Conservation (phyloP, 176 grass and related monocot genomes). For the Raddia guianensis region DNA sequence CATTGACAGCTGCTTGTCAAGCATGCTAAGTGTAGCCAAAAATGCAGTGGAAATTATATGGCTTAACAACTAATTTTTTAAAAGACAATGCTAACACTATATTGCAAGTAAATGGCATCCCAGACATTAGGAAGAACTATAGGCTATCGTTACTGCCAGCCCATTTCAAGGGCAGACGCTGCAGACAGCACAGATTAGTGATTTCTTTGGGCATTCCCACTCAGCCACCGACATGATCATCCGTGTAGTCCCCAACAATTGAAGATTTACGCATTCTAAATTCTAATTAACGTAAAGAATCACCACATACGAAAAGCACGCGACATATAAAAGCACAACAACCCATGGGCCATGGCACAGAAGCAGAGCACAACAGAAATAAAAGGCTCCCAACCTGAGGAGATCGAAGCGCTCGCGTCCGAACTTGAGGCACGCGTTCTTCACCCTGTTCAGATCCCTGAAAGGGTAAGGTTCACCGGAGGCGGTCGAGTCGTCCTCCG, state of each 20-base stretch:
- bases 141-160: neutral
- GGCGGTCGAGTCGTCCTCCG: neutral
- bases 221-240: neutral
- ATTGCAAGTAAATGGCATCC: neutral
- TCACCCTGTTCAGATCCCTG: slow-evolving; percentile 62
- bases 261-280: neutral
- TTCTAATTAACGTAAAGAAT: neutral
- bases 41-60: slow-evolving; percentile 2
- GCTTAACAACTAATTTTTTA: neutral
- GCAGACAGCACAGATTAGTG: neutral
- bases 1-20: neutral
- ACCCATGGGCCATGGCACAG: neutral
- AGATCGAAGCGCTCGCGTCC: slow-evolving; percentile 81
- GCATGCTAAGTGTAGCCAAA: neutral
- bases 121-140: neutral
- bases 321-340: neutral
- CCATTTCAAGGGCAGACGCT: neutral
- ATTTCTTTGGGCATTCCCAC: neutral
- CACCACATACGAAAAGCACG: neutral
- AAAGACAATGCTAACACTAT: neutral
- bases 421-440: slow-evolving; percentile 95
- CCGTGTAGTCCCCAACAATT: neutral
- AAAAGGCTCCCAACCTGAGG: slow-evolving; percentile 52
- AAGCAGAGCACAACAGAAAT: neutral
- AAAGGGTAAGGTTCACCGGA: slow-evolving; percentile 15